Evolutionary conservation across 2,329 filamentous ascomycete species (phyloP), one percentile per base, ranked within the genome.

Genomic region (Dactylellina haptotyla): DNA sequence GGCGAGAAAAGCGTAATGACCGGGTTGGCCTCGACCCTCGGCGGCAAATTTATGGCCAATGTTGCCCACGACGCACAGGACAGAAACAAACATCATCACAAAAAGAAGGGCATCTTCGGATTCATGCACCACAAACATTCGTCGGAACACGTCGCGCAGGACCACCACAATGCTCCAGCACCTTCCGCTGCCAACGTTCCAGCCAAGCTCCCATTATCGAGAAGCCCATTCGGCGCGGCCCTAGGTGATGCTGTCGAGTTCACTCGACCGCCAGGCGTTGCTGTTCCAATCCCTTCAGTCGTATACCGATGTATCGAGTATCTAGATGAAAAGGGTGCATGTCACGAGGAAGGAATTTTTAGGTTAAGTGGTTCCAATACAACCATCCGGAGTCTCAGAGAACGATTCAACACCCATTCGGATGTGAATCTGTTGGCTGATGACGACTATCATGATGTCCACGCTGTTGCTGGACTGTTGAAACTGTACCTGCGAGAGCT

Each of bases 221-320:
- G 76, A 59, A 66, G 65, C 37, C 91, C 92, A 2, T 99, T 99
- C 80, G 95, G 95, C 1, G 90, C 91, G 30, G 87, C 92, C 3
- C 83, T 99, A 58, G 88, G 88, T 6, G 94, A 98, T 78, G 95
- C 95, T 25, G 93, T 97, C 5, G 88, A 91, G 71, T 91, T 87
- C 79, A 93, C 91, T 77, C 85, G 88, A 10, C 93, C 93, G 0
- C 81, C 84, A 10, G 91, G 92, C 65, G 84, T 91, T 46, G 87
- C 88, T 72, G 88, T 92, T 4, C 89, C 90, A 26, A 83, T 99
- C 26, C 95, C 95, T 0, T 91, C 94, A 4, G 95, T 99, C 1
- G 92, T 98, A 6, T 99, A 96, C 82, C 89, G 95, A 66, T 97
- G 93, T 79, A 91, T 99, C 75, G 92, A 98, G 80, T 99, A 97